phyloP scores from a whole-genome alignment of 495 filamentous ascomycete genomes.

The Trichoderma erinaceum region DNA sequence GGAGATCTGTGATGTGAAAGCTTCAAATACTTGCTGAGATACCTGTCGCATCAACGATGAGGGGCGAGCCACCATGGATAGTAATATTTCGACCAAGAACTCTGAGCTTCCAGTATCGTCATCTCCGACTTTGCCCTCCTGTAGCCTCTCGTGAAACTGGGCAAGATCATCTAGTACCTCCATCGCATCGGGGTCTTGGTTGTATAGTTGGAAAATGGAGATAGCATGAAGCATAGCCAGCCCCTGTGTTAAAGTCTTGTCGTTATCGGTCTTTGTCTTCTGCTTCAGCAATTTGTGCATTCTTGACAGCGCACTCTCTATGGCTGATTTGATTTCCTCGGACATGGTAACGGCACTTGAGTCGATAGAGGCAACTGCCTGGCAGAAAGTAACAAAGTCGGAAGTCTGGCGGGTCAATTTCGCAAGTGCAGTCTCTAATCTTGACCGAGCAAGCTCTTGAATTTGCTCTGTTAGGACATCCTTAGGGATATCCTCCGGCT shows the following conservation, averaged over 20 bases:
- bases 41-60: slow-evolving; percentile 80
- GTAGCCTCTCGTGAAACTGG: slow-evolving; percentile 52
- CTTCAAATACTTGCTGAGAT: slow-evolving; percentile 77
- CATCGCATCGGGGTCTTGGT: slow-evolving; percentile 73
- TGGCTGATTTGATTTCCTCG: slow-evolving; percentile 51
- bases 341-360: slow-evolving; percentile 55
- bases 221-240: slow-evolving; percentile 81
- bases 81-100: slow-evolving; percentile 76
- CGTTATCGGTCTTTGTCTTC: slow-evolving; percentile 34
- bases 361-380: slow-evolving; percentile 41
- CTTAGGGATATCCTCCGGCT: slow-evolving; percentile 25
- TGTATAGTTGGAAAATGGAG: slow-evolving; percentile 80
- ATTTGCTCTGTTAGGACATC: slow-evolving; percentile 47
- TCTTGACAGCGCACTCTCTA: slow-evolving; percentile 56
- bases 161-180: slow-evolving; percentile 33
- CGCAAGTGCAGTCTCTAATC: slow-evolving; percentile 57
- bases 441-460: slow-evolving; percentile 61
- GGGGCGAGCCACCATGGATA: slow-evolving; percentile 80
- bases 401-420: slow-evolving; percentile 60
- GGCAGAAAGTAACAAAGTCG: slow-evolving; percentile 45
- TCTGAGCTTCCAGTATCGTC: slow-evolving; percentile 56
- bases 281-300: slow-evolving; percentile 64
- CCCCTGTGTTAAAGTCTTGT: slow-evolving; percentile 45
- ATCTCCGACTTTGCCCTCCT: slow-evolving; percentile 23
- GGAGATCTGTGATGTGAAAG: slow-evolving; percentile 66